Conservation (phyloP, 345 rosid species). For the Eutrema yunnanense region DNA sequence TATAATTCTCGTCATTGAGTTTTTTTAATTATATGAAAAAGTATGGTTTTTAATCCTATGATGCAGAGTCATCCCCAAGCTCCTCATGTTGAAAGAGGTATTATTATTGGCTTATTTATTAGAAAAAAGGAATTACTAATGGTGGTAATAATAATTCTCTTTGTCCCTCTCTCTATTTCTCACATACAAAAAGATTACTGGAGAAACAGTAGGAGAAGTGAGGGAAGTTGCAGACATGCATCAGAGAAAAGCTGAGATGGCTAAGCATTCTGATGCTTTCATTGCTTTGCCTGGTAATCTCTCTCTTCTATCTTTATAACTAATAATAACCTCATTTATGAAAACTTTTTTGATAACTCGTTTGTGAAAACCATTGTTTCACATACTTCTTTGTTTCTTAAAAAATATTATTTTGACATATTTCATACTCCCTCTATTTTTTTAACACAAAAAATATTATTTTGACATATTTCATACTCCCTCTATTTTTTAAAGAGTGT, state of each 20-base stretch:
- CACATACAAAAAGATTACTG: conserved; percentile 26
- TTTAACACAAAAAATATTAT: no score
- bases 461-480: no score
- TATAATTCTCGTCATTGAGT: background rate
- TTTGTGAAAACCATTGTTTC: no score
- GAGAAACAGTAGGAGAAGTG: conserved; percentile 45
- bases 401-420: no score
- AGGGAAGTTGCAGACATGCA: conserved; percentile 45
- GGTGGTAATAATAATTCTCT: background rate
- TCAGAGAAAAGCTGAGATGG: conserved; percentile 58
- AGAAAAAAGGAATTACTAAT: conserved; percentile 5
- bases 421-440: no score
- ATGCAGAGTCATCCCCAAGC: conserved; percentile 46
- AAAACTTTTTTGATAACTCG: no score
- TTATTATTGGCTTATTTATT: background rate
- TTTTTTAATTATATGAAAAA: background rate
- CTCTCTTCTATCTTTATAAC: background rate
- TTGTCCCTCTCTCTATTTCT: background rate
- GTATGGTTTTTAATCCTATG: background rate
- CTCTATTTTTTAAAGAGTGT: no score
- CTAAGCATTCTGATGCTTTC: conserved; percentile 47
- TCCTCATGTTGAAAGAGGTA: conserved; percentile 47
- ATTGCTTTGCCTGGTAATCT: conserved; percentile 40
- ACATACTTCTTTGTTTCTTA: no score
- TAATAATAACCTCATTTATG: background rate